phyloP scores from a whole-genome alignment of 208 protist species.

The Trypanosoma mega region DNA sequence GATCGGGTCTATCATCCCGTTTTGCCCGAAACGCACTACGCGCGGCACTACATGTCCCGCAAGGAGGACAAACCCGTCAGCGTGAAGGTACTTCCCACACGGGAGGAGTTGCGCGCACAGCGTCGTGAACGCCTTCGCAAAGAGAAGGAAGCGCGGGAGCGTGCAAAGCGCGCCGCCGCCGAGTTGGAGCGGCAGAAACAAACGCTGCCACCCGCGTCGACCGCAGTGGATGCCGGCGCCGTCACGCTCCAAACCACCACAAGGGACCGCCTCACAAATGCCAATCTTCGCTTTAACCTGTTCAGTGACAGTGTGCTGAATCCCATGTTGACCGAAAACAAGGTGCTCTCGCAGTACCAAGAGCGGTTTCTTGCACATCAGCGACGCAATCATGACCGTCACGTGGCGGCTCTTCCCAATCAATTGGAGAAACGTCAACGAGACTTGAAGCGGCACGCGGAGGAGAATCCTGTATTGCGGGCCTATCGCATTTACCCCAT shows the following conservation, averaged over 20 bases:
- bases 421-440: conserved; percentile 70
- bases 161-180: conserved; percentile 23
- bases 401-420: conserved; percentile 69
- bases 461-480: conserved; percentile 53
- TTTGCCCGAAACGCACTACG: conserved; percentile 61
- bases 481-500: conserved; percentile 76
- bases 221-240: neutral
- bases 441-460: conserved; percentile 51
- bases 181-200: conserved; percentile 6
- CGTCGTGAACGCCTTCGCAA: conserved; percentile 55
- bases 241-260: neutral
- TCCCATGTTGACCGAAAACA: conserved; percentile 61
- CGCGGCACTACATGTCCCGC: conserved; percentile 37
- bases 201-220: neutral
- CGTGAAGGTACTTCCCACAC: conserved; percentile 50
- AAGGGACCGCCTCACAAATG: conserved; percentile 61
- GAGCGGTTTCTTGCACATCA: conserved; percentile 78
- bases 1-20: conserved; percentile 56
- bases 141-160: conserved; percentile 44
- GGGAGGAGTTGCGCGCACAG: conserved; percentile 64
- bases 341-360: conserved; percentile 68
- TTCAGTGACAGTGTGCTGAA: conserved; percentile 69
- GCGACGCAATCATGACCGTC: conserved; percentile 73
- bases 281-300: conserved; percentile 55
- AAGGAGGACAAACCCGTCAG: conserved; percentile 19